Evolutionary conservation across 2,329 filamentous ascomycete genomes (phyloP).

Genomic region (Eutypella sp.): DNA sequence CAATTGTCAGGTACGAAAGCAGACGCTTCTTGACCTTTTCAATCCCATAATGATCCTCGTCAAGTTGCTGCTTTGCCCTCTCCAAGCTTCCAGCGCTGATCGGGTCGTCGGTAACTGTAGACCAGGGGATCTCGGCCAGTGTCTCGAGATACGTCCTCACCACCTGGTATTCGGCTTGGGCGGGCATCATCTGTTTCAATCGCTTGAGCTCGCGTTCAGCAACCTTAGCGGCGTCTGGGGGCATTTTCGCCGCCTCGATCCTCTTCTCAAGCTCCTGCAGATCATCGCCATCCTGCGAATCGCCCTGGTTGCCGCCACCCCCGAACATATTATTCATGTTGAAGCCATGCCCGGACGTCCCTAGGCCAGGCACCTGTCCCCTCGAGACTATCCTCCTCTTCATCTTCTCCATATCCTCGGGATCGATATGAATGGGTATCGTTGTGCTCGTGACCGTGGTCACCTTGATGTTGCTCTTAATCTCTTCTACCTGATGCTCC

Average conservation of each 20-base stretch:
- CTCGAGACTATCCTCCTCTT: conserved; percentile 32
- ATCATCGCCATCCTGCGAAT: conserved; percentile 82
- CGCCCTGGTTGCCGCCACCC: conserved; percentile 46
- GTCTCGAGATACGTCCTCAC: conserved; percentile 92
- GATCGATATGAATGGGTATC: conserved; percentile 54
- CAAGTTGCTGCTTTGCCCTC: conserved; percentile 80
- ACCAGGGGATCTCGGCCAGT: conserved; percentile 90
- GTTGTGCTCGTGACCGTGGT: conserved; percentile 68
- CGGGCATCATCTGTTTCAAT: conserved; percentile 90
- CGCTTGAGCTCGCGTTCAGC: conserved; percentile 84
- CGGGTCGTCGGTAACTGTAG: conserved; percentile 75
- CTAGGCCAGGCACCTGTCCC: conserved; percentile 14
- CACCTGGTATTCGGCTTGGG: conserved; percentile 93
- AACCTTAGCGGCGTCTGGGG: conserved; percentile 81
- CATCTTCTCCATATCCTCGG: conserved; percentile 49
- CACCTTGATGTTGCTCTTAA: conserved; percentile 85
- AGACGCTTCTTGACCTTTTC: conserved; percentile 97
- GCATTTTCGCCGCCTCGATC: conserved; percentile 74
- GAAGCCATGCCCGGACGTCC: conserved; percentile 17
- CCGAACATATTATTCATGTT: conserved; percentile 39
- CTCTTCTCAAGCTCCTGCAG: conserved; percentile 87
- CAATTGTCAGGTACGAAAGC: conserved; percentile 92
- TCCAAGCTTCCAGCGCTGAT: conserved; percentile 75
- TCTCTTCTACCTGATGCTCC: conserved; percentile 72
- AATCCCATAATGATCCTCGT: conserved; percentile 93